phyloP scores from a whole-genome alignment of 176 grass and related monocot genomes.

The Guadua angustifolia region DNA sequence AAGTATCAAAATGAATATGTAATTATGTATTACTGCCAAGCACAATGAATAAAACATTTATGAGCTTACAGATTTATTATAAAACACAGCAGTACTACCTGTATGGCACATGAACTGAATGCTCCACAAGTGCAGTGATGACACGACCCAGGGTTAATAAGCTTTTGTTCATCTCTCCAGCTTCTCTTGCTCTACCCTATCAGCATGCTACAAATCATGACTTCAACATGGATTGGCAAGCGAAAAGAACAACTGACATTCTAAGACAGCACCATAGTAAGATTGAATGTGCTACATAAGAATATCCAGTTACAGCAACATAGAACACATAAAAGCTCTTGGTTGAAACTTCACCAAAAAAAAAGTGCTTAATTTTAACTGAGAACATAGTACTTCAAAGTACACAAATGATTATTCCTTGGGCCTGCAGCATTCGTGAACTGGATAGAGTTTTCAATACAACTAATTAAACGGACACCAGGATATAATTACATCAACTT shows the following conservation, averaged over 20 bases:
- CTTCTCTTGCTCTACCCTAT: conserved; percentile 88
- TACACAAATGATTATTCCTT: not conserved
- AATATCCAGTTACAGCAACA: conserved; percentile 17
- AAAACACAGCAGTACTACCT: conserved; percentile 55
- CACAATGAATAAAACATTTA: not conserved
- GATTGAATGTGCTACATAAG: conserved; percentile 22
- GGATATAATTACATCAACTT: conserved; percentile 42
- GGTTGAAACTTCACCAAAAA: not conserved
- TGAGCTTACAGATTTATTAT: not conserved
- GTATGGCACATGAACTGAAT: conserved; percentile 87
- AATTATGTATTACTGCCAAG: conserved; percentile 30
- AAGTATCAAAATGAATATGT: conserved; percentile 38
- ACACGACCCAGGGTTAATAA: conserved; percentile 89
- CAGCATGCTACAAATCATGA: conserved; percentile 50
- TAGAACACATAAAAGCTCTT: conserved; percentile 12
- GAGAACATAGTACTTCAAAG: conserved; percentile 8
- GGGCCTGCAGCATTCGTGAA: conserved; percentile 12
- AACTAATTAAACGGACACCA: conserved; percentile 8
- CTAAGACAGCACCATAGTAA: conserved; percentile 4
- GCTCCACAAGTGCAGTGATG: conserved; percentile 83
- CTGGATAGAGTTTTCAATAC: not conserved
- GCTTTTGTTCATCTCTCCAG: conserved; percentile 92
- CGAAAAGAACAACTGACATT: conserved; percentile 26
- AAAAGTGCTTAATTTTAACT: not conserved
- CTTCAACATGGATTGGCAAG: conserved; percentile 39